Evolutionary conservation across 2,329 filamentous ascomycete species (phyloP).

Genomic region (Cercospora sp.): DNA sequence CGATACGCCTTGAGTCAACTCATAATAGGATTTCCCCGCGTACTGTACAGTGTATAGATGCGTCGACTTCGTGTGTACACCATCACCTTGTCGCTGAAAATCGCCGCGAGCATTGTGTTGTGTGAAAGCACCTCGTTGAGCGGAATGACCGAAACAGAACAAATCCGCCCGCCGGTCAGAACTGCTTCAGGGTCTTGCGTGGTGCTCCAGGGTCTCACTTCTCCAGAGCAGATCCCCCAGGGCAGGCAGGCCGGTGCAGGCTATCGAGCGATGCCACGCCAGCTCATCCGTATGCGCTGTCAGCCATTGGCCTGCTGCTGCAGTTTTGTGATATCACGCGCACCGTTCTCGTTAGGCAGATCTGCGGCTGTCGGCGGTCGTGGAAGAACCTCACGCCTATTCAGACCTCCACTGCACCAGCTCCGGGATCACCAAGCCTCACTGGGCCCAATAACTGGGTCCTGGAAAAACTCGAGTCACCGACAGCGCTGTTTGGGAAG

Average conservation of each 20-base stretch:
- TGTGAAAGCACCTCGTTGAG: background rate
- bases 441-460: conserved; percentile 6
- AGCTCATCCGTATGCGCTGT: background rate
- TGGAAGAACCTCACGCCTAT: conserved; percentile 22
- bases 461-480: conserved; percentile 15
- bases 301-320: background rate
- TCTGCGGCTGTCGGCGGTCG: conserved; percentile 10
- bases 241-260: background rate
- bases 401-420: conserved; percentile 14
- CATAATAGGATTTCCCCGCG: background rate
- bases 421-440: conserved; percentile 4
- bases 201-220: background rate
- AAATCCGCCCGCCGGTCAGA: background rate
- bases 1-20: background rate
- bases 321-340: background rate
- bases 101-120: background rate
- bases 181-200: conserved; percentile 1
- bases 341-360: background rate
- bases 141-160: background rate
- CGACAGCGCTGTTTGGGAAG: conserved; percentile 13
- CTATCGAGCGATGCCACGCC: background rate
- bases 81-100: background rate
- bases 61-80: background rate
- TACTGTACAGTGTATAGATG: background rate
- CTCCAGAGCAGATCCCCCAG: background rate